Base-by-base conservation (phyloP, 331 rosid species). In the Pyrus hybrid region DNA sequence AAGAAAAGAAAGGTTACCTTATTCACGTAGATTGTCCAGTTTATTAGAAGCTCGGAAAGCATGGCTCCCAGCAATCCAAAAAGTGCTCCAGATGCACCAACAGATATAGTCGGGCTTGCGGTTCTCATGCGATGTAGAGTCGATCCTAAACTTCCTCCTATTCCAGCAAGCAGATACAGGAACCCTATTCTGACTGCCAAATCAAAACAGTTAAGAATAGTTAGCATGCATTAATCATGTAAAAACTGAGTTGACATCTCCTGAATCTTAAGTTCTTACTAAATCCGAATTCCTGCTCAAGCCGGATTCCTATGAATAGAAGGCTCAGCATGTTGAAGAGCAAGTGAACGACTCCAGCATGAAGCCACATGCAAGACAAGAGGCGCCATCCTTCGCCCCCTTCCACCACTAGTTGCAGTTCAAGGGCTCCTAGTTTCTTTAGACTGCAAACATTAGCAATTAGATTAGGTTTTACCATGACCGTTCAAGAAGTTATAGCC, bases 71-170 rank as follows among this genome's bases (percentile, higher is more conserved):
- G 66, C 76, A 92, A 84, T 20, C 99, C 99, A 22, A 95, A 95
- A 70, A 92, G 97, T 10, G 99, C 97, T 62, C 97, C 97, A 1
- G 99, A 95, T 41, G 99, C 99, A 0, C 99, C 99, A 28, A 95
- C 97, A 2, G 97, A 95, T 63, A 92, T 58, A 30, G 68, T 63
- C 35, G 65, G 63, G 14, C 22, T 18, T 35, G 2, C 4, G 1
- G 78, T 2, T 14, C 76, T 22, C 45, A 64, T 62, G 30, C 81
- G 51, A 85, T 71, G 75, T 51, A 87, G 20, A 30, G 83, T 6
- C 17, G 99, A 92, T 11, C 81, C 13, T 80, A 95, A 84, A 74
- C 97, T 85, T 81, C 99, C 99, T 3, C 92, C 97, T 43, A 95
- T 77, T 63, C 97, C 97, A 70, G 97, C 71, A 33, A 95, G 77